phyloP scores from a whole-genome alignment of 495 filamentous ascomycete genomes.

The Aspergillus campestris region DNA sequence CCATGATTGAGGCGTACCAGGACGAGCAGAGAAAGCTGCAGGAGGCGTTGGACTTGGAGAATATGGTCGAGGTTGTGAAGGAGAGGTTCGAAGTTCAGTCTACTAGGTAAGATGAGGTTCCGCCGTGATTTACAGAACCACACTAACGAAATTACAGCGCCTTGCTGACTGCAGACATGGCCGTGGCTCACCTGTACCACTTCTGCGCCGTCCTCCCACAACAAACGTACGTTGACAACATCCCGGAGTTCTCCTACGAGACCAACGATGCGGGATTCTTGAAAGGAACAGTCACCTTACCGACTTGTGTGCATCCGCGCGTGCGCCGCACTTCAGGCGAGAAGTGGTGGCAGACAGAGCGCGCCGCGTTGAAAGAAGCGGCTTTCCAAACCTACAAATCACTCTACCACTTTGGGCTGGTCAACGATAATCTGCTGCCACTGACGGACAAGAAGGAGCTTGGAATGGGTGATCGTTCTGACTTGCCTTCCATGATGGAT shows the following conservation, averaged over 20 bases:
- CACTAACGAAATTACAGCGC: slow-evolving; percentile 45
- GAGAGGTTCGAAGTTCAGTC: slow-evolving; percentile 38
- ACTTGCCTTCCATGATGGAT: slow-evolving; percentile 26
- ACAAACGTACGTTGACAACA: slow-evolving; percentile 44
- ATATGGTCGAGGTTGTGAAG: slow-evolving; percentile 33
- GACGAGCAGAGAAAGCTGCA: slow-evolving; percentile 53
- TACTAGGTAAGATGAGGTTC: slow-evolving; percentile 38
- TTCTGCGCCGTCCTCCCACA: slow-evolving; percentile 62
- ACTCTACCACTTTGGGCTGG: slow-evolving; percentile 59
- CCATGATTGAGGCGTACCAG: slow-evolving; percentile 67
- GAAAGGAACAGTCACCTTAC: slow-evolving; percentile 51
- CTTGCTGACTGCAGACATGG: slow-evolving; percentile 61
- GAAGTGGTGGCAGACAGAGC: slow-evolving; percentile 59
- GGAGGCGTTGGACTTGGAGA: slow-evolving; percentile 43
- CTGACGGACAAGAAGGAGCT: slow-evolving; percentile 20
- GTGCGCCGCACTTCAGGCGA: slow-evolving; percentile 49
- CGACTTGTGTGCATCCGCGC: slow-evolving; percentile 55
- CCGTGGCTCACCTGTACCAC: slow-evolving; percentile 67
- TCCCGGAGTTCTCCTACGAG: slow-evolving; percentile 41
- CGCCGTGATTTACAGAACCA: not conserved
- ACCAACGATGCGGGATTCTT: slow-evolving; percentile 9
- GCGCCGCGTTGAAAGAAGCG: slow-evolving; percentile 69
- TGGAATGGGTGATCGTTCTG: slow-evolving; percentile 1
- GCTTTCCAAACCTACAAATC: slow-evolving; percentile 73
- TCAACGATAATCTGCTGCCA: slow-evolving; percentile 78